These are phyloP conservation scores for Aureobasidium sp. DNA, from an alignment of 2,329 filamentous ascomycete genomes.

Conservation along the genomic window DNA sequence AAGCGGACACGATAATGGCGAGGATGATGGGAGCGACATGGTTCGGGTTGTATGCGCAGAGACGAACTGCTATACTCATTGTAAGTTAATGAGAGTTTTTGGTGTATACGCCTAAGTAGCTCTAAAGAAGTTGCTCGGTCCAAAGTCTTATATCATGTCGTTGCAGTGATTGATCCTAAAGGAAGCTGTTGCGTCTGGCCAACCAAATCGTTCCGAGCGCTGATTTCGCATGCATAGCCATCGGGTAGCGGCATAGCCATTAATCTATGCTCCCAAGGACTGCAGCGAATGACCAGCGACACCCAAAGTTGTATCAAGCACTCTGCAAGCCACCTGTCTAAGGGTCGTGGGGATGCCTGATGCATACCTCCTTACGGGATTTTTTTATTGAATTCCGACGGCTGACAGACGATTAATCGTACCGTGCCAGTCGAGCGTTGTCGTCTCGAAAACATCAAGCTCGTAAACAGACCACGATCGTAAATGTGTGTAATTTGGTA, in stretches of 20 bases:
- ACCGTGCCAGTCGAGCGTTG: too few species aligned
- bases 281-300: too few species aligned
- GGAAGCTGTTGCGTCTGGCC: not conserved
- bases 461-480: not conserved
- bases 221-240: not conserved
- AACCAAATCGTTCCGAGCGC: not conserved
- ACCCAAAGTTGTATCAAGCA: too few species aligned
- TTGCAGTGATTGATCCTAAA: not conserved
- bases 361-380: too few species aligned
- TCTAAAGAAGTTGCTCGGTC: too few species aligned
- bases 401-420: too few species aligned
- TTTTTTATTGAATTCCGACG: too few species aligned
- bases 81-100: too few species aligned
- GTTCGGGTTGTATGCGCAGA: conserved; percentile 35
- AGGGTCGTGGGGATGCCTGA: too few species aligned
- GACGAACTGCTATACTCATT: not conserved
- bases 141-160: not conserved
- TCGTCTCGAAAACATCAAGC: too few species aligned
- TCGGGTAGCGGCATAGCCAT: not conserved
- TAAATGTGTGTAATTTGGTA: not conserved
- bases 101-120: too few species aligned
- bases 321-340: too few species aligned
- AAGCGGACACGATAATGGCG: conserved; percentile 37
- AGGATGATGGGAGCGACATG: conserved; percentile 48
- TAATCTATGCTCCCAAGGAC: not conserved